Evolutionary conservation across 257 asterid genomes (phyloP), one percentile per base, ranked within the genome.

Genomic region (Penstemon davidsonii): DNA sequence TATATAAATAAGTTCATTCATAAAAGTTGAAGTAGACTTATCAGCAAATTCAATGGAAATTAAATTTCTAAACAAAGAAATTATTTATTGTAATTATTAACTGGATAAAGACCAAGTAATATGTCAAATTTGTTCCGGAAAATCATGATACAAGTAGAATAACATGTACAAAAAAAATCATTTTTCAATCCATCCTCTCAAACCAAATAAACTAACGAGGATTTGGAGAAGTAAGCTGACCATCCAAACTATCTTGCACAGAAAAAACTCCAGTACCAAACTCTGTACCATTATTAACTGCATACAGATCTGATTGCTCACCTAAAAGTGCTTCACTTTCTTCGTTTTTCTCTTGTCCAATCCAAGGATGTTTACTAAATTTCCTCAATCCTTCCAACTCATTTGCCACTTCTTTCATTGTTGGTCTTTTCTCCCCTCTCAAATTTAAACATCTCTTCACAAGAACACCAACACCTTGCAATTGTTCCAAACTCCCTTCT

Each of bases 361-460:
- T 8, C 60, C 60, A 55, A 55, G 40, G 60, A 55, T 55, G 60
- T 4, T 10, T 6, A 12, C 5, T 45, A n/a, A 10, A 33, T 46
- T 50, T 64, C 44, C 59, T 64, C 46, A 12, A 25, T 5, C 58
- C 45, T 33, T 49, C 69, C 4, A 63, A 15, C 12, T 64, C 68
- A 55, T 4, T 62, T 5, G 59, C 58, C 37, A 64, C 69, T n/a
- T 64, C 69, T 36, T 46, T 64, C 69, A 49, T 64, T 6, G 57
- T 64, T n/a, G 69, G 69, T 13, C 69, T 33, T 4, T 62, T 54
- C 18, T 62, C 42, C 3, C 67, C 51, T 2, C 18, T 42, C 37
- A 13, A 12, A 5, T 44, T 62, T 5, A 62, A 8, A 12, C 67
- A 44, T 19, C 67, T 62, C 33, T 44, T 44, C 18, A 45, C 42